Conservation (phyloP, 2,329 filamentous ascomycete species). For the Paracamarosporium sp. region DNA sequence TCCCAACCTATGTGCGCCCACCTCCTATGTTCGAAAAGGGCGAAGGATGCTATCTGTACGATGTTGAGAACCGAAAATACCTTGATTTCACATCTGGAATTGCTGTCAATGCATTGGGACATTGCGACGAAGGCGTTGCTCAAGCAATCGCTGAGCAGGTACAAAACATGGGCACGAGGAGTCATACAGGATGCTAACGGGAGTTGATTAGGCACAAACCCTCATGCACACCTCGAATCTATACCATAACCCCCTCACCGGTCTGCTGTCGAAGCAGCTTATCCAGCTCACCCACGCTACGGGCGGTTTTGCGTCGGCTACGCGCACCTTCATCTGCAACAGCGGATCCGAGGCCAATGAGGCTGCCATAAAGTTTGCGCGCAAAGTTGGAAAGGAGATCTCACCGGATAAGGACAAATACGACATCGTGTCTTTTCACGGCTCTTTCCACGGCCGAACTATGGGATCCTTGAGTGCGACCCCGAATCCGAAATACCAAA, state of each 20-base stretch:
- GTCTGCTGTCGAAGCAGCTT: conserved; percentile 82
- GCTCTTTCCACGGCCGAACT: conserved; percentile 94
- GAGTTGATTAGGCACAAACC: conserved; percentile 59
- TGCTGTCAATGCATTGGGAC: conserved; percentile 90
- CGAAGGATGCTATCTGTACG: conserved; percentile 86
- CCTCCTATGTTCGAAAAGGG: conserved; percentile 89
- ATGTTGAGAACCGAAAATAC: conserved; percentile 86
- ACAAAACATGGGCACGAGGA: not conserved
- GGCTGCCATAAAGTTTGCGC: conserved; percentile 94
- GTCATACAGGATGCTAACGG: conserved; percentile 17
- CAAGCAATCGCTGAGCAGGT: conserved; percentile 81
- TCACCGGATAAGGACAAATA: conserved; percentile 75
- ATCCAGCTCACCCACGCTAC: conserved; percentile 80
- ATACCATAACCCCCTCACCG: conserved; percentile 97
- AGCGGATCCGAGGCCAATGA: conserved; percentile 97
- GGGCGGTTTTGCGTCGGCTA: conserved; percentile 81
- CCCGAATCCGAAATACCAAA: conserved; percentile 97
- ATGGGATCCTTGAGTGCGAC: conserved; percentile 97
- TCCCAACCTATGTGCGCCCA: conserved; percentile 91
- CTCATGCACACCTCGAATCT: conserved; percentile 94
- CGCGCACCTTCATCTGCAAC: conserved; percentile 90
- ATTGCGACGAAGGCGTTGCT: conserved; percentile 81
- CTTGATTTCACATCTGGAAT: conserved; percentile 96
- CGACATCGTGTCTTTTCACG: conserved; percentile 88
- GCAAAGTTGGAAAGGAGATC: conserved; percentile 82